Evolutionary conservation across 257 asterid genomes (phyloP), one percentile per base, ranked within the genome.

Genomic region (Avicennia marina): DNA sequence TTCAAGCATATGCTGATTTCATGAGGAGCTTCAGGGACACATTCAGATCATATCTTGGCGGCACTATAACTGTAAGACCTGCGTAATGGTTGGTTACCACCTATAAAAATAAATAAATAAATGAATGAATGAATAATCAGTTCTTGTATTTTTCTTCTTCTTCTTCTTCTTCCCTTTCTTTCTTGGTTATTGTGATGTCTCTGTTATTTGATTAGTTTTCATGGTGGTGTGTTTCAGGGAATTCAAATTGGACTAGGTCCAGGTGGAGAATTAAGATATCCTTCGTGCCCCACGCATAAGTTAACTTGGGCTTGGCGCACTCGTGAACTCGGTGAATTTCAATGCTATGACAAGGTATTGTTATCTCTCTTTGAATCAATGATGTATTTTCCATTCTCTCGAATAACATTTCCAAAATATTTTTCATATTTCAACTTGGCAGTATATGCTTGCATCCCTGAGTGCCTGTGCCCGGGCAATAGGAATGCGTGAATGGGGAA

Each of bases 191-290:
- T 22, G 22, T 53, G 24, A 50, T 52, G 63, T 45, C 31, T 31
- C 65, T 8, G 17, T 52, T 41, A 38, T 50, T 13, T 46, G 58
- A 42, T 25, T 55, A 29, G 53, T 59, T 58, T 63, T 63, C 60
- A 52, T 39, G 38, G 47, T 59, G 39, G 20, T 69, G 29, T 49
- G 27, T 64, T 71, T 46, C 75, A 87, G 96, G 90, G 89, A 6
- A 75, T 87, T 67, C 96, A 84, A 87, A 85, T 87, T 54, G 96
- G 96, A 51, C 56, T 87, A 71, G 96, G 96, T 38, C 94, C 96
- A 21, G 78, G 74, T 36, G 94, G 94, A 58, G 94, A 87, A 72
- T 65, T 87, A 63, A 73, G 96, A 72, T 87, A 87, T 73, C 96
- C 96, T 53, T 78, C 87, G 1, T 73, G 67, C 70, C 72, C 81